Evolutionary conservation across 2,329 filamentous ascomycete species (phyloP).

Genomic region (Dichotomopilus funicola): DNA sequence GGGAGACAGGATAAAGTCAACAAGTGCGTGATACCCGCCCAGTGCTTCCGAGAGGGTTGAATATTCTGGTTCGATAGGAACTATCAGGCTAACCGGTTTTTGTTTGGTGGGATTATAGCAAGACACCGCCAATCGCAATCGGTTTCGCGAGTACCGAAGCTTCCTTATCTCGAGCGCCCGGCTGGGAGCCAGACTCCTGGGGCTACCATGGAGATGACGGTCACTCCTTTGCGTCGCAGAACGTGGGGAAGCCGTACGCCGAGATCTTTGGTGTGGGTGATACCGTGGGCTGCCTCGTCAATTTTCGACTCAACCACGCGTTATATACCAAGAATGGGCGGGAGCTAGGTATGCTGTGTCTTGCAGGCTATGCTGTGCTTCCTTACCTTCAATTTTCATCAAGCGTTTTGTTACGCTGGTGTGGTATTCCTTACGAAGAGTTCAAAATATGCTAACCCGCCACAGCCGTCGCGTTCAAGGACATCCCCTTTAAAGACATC

Average conservation of each 20-base stretch:
- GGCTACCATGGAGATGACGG: slow-evolving; percentile 66
- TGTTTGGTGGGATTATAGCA: slow-evolving; percentile 23
- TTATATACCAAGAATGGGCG: slow-evolving; percentile 64
- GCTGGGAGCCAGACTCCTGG: slow-evolving; percentile 63
- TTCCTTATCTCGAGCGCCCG: slow-evolving; percentile 50
- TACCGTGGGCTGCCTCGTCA: slow-evolving; percentile 58
- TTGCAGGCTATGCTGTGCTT: background rate
- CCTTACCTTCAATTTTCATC: background rate
- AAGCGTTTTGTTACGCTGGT: background rate
- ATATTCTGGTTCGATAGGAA: background rate
- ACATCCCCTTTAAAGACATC: slow-evolving; percentile 52
- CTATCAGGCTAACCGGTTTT: slow-evolving; percentile 9
- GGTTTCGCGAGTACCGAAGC: slow-evolving; percentile 54
- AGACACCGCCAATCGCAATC: slow-evolving; percentile 52
- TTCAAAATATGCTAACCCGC: slow-evolving; percentile 20
- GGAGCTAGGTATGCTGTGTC: slow-evolving; percentile 42
- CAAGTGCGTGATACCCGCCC: slow-evolving; percentile 40
- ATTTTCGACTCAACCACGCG: slow-evolving; percentile 56
- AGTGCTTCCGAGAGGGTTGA: background rate
- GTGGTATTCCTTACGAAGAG: background rate
- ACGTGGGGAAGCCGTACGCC: slow-evolving; percentile 51
- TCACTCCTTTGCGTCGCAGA: slow-evolving; percentile 51
- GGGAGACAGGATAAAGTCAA: slow-evolving; percentile 38
- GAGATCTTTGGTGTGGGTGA: slow-evolving; percentile 51
- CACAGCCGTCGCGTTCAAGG: slow-evolving; percentile 58